Percentiles rank a stretch among this genome's conserved stretches.
phyloP scores from a whole-genome alignment of 129 eudicot genomes.

The Flaveria bidentis region DNA sequence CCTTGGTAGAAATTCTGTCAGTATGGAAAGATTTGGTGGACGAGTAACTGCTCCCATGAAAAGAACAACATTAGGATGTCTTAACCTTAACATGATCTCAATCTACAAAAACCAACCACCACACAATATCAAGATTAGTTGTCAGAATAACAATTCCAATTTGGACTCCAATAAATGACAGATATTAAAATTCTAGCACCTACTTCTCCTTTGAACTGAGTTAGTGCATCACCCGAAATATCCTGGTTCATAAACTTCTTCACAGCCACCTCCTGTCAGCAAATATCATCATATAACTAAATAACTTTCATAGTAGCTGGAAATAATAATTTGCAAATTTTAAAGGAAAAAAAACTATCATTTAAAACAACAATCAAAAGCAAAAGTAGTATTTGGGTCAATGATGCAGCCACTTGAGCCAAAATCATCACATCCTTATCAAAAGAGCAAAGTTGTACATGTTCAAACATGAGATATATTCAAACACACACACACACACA shows the following conservation, averaged over 20 bases:
- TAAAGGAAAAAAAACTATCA: neutral
- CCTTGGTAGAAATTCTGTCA: slow-evolving; percentile 98
- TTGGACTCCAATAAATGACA: slow-evolving; percentile 7
- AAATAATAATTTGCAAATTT: neutral
- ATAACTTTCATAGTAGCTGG: neutral
- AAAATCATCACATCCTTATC: slow-evolving; percentile 7
- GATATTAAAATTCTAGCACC: slow-evolving; percentile 27
- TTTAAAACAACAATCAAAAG: slow-evolving; percentile 12
- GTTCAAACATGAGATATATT: neutral
- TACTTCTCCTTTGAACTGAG: slow-evolving; percentile 89
- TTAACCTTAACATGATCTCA: slow-evolving; percentile 93
- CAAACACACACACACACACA: too few relatives aligned
- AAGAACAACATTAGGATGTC: slow-evolving; percentile 99
- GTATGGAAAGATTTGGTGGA: slow-evolving; percentile 91
- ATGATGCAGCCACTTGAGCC: slow-evolving; percentile 27
- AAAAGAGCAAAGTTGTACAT: neutral
- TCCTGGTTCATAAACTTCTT: slow-evolving; percentile 94
- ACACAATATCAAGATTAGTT: neutral
- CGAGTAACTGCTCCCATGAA: slow-evolving; percentile 99
- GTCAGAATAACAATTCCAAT: neutral
- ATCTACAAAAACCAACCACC: slow-evolving; percentile 53
- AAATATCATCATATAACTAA: slow-evolving; percentile 18
- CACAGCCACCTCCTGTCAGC: slow-evolving; percentile 93
- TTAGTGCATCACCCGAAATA: slow-evolving; percentile 79
- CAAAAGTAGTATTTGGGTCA: neutral